A percentile compares a stretch with the other conserved stretches of the same genome.
Evolutionary conservation across 768 basidiomycete species (phyloP).

Genomic region (Termitomyces sp.): DNA sequence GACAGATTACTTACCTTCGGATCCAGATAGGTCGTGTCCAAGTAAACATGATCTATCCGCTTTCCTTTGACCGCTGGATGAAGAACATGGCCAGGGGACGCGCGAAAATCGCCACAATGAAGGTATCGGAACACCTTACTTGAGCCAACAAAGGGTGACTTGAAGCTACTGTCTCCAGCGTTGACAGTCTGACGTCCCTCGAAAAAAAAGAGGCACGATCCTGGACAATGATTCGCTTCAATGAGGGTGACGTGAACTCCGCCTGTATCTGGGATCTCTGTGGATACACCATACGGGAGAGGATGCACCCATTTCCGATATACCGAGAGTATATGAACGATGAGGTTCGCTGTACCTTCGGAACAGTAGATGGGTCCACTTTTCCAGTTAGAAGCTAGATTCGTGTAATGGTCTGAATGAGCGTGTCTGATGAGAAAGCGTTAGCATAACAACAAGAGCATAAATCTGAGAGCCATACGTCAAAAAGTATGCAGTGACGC

Average conservation of each 20-base stretch:
- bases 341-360: slow-evolving; percentile 86
- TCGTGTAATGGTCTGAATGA: slow-evolving; percentile 97
- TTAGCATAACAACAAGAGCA: background rate
- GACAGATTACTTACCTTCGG: slow-evolving; percentile 51
- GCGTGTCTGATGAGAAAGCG: slow-evolving; percentile 64
- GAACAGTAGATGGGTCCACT: slow-evolving; percentile 96
- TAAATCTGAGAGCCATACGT: slow-evolving; percentile 47
- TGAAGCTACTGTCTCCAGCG: slow-evolving; percentile 81
- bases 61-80: slow-evolving; percentile 86
- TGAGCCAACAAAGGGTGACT: slow-evolving; percentile 69
- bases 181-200: slow-evolving; percentile 88
- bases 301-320: slow-evolving; percentile 87
- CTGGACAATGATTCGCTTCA: slow-evolving; percentile 99
- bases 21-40: slow-evolving; percentile 96
- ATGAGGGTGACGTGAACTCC: slow-evolving; percentile 91
- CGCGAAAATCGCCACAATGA: slow-evolving; percentile 93
- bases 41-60: slow-evolving; percentile 80
- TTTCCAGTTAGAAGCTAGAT: slow-evolving; percentile 83
- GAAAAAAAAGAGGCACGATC: slow-evolving; percentile 91
- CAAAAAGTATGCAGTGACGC: slow-evolving; percentile 86
- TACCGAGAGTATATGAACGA: slow-evolving; percentile 88
- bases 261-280: slow-evolving; percentile 72
- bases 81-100: slow-evolving; percentile 80
- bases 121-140: slow-evolving; percentile 77
- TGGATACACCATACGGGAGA: slow-evolving; percentile 76